Percentiles rank a stretch among this genome's conserved stretches.
phyloP scores from a whole-genome alignment of 192 early-diverging fungal species.

The Backusella sp. region DNA sequence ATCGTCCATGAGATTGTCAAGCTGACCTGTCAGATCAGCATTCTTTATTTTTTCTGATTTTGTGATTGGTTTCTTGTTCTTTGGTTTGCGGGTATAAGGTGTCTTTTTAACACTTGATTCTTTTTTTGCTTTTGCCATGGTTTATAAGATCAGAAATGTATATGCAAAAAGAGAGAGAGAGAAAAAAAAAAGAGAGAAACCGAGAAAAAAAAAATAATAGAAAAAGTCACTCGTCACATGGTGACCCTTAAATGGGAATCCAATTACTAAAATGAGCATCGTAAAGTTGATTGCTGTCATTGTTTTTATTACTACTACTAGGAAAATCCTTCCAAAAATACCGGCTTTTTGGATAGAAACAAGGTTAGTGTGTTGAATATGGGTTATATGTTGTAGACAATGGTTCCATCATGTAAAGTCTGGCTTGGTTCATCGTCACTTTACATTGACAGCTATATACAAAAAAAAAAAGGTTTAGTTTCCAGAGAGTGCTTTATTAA shows the following conservation, averaged over 20 bases:
- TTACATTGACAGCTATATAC: neutral
- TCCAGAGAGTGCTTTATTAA: neutral
- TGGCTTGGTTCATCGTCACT: neutral
- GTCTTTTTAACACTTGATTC: neutral
- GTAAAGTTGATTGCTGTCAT: no score
- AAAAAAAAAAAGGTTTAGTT: neutral
- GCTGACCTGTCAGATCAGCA: slow-evolving; percentile 22
- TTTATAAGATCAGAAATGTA: neutral
- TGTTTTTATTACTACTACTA: no score
- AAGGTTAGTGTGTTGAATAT: neutral
- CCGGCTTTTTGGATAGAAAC: neutral
- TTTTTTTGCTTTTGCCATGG: slow-evolving; percentile 19
- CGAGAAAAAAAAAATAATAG: neutral
- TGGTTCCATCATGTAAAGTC: neutral
- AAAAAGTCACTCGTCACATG: neutral
- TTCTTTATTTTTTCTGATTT: slow-evolving; percentile 22
- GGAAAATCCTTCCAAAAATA: neutral
- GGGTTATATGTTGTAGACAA: neutral
- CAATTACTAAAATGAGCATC: no score
- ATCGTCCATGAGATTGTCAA: slow-evolving; percentile 27
- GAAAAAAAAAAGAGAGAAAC: no score
- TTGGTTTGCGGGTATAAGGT: slow-evolving; percentile 10
- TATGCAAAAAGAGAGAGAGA: no score
- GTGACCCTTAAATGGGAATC: no score
- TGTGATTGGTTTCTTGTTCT: slow-evolving; percentile 5